Conservation (phyloP, 495 filamentous ascomycete species). For the Penicillium soppii region DNA sequence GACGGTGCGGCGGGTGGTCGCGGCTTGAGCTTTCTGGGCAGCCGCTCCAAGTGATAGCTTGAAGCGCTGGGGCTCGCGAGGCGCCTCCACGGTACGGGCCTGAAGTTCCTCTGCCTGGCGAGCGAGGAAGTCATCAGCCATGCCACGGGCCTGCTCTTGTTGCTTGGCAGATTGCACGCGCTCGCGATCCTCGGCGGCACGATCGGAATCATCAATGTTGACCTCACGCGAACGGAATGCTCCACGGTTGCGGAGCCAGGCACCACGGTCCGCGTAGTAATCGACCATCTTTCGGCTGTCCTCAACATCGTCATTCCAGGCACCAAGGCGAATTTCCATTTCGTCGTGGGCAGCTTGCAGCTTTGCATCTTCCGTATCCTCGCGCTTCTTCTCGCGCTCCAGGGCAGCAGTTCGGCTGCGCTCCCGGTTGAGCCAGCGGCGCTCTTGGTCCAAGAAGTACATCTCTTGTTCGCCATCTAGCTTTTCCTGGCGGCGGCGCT, state of each 20-base stretch:
- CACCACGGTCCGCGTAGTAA: slow-evolving; percentile 81
- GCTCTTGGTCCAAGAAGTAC: slow-evolving; percentile 79
- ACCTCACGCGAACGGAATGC: slow-evolving; percentile 70
- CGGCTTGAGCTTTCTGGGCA: slow-evolving; percentile 75
- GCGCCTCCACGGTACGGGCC: slow-evolving; percentile 45
- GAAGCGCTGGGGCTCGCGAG: slow-evolving; percentile 79
- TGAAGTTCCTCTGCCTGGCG: slow-evolving; percentile 85
- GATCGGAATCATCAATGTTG: slow-evolving; percentile 76
- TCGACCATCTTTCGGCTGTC: slow-evolving; percentile 67
- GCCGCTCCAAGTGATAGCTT: slow-evolving; percentile 90
- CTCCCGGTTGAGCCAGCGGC: slow-evolving; percentile 88
- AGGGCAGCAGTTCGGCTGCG: slow-evolving; percentile 77
- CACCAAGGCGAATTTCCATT: slow-evolving; percentile 67
- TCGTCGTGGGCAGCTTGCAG: slow-evolving; percentile 61
- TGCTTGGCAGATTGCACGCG: slow-evolving; percentile 64
- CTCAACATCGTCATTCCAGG: slow-evolving; percentile 91
- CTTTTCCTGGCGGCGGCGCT: slow-evolving; percentile 68
- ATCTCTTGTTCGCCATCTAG: slow-evolving; percentile 75
- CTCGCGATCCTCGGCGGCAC: slow-evolving; percentile 74
- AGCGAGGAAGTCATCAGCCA: slow-evolving; percentile 93
- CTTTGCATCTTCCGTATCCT: slow-evolving; percentile 65
- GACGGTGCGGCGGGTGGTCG: slow-evolving; percentile 73
- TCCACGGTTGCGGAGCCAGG: slow-evolving; percentile 82
- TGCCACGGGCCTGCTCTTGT: slow-evolving; percentile 74
- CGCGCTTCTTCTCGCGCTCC: slow-evolving; percentile 76